These are phyloP conservation scores for Cladosporium cucumerinum DNA, from an alignment of 2,329 filamentous ascomycete species.

Conservation along the genomic window DNA sequence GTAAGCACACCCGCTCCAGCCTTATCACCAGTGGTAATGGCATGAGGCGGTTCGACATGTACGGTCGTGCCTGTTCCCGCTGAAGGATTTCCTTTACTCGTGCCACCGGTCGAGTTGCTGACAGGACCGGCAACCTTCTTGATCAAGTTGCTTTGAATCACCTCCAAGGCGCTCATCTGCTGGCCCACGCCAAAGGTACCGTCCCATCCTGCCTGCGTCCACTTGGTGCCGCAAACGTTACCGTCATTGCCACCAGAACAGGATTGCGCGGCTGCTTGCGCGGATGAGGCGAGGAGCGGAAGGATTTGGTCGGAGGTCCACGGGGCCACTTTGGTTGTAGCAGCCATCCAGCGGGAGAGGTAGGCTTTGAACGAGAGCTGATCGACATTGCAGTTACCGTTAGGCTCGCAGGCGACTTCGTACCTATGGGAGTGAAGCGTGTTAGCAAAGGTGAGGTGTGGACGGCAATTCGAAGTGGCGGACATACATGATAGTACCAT, in stretches of 20 bases:
- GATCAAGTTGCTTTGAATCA: slow-evolving; percentile 44
- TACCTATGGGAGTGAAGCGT: neutral
- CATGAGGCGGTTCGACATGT: slow-evolving; percentile 22
- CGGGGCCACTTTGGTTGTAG: slow-evolving; percentile 56
- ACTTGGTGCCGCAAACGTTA: slow-evolving; percentile 44
- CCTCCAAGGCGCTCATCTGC: slow-evolving; percentile 53
- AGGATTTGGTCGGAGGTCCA: slow-evolving; percentile 52
- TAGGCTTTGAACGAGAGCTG: slow-evolving; percentile 45
- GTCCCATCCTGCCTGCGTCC: slow-evolving; percentile 42
- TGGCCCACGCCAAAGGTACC: slow-evolving; percentile 50
- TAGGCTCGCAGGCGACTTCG: slow-evolving; percentile 46
- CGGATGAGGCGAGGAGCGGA: slow-evolving; percentile 52
- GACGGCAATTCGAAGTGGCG: neutral
- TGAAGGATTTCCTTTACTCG: slow-evolving; percentile 44
- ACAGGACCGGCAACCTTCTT: slow-evolving; percentile 37
- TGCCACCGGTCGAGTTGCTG: slow-evolving; percentile 49
- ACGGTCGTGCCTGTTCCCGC: slow-evolving; percentile 38
- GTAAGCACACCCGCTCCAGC: slow-evolving; percentile 67
- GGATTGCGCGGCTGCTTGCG: slow-evolving; percentile 51
- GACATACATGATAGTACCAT: slow-evolving; percentile 27
- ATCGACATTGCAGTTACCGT: slow-evolving; percentile 42
- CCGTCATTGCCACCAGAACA: slow-evolving; percentile 50
- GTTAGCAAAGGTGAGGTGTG: slow-evolving; percentile 30
- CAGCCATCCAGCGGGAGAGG: slow-evolving; percentile 47
- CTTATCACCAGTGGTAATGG: slow-evolving; percentile 57